Conservation (phyloP, 192 early-diverging fungal genomes). For the Rhizophlyctis rosea region DNA sequence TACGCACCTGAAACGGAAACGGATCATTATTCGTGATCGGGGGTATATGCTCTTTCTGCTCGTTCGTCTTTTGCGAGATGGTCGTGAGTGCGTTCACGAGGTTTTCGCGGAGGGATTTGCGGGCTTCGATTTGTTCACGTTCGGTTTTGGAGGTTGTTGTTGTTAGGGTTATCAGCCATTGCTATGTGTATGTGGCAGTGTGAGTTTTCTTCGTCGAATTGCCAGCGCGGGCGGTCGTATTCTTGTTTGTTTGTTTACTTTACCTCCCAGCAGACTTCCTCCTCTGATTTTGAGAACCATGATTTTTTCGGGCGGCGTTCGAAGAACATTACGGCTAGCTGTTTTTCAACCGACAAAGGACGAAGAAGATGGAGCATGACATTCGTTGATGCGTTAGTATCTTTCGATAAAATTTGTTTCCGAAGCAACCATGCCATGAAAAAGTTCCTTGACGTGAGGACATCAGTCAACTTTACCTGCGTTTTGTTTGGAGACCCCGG, state of each 20-base stretch:
- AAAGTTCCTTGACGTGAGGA: neutral
- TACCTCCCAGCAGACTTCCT: constrained; percentile 44
- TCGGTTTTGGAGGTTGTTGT: constrained; percentile 32
- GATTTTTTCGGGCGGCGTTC: constrained; percentile 37
- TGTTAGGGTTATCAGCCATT: constrained; percentile 33
- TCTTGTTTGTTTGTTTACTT: neutral
- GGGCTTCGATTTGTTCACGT: constrained; percentile 36
- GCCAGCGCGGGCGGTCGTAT: no score
- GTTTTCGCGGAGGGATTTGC: constrained; percentile 25
- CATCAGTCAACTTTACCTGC: constrained; percentile 7
- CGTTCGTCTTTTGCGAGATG: constrained; percentile 36
- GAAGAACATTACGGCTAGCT: constrained; percentile 34
- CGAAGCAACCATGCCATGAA: neutral
- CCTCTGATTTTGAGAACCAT: constrained; percentile 36
- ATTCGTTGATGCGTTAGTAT: no score
- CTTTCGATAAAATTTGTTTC: neutral
- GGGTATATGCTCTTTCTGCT: constrained; percentile 45
- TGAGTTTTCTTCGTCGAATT: constrained; percentile 4
- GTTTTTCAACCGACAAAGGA: no score
- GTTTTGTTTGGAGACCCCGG: constrained; percentile 13
- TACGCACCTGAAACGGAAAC: constrained; percentile 40
- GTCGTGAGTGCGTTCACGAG: constrained; percentile 21
- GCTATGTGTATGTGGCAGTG: constrained; percentile 22
- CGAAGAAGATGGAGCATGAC: no score
- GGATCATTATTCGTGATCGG: constrained; percentile 37